Conservation (phyloP, 2,329 filamentous ascomycete genomes). For the Escovopsis sp. region DNA sequence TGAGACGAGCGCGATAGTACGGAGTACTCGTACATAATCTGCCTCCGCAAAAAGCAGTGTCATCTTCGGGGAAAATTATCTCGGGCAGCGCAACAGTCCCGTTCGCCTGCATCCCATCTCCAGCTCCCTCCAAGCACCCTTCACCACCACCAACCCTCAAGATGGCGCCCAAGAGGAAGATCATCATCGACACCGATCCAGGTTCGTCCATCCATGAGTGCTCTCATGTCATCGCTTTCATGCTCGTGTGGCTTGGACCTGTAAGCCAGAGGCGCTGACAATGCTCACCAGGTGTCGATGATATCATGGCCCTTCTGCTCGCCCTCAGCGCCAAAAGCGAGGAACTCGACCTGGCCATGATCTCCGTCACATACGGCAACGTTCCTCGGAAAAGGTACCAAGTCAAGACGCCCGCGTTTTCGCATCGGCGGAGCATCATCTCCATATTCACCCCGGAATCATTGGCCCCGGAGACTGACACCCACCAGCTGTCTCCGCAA, state of each 20-base stretch:
- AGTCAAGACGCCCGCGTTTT: slow-evolving; percentile 6
- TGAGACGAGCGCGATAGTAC: too few species aligned
- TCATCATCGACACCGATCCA: slow-evolving; percentile 86
- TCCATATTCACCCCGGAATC: too few species aligned
- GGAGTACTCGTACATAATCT: too few species aligned
- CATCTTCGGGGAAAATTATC: too few species aligned
- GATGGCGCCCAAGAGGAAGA: slow-evolving; percentile 34
- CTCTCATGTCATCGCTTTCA: not conserved
- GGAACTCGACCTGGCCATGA: slow-evolving; percentile 71
- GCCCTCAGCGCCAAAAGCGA: slow-evolving; percentile 69
- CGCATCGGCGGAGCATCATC: slow-evolving; percentile 1
- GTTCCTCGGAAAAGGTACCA: slow-evolving; percentile 75
- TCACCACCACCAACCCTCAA: not conserved
- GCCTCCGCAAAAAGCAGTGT: too few species aligned
- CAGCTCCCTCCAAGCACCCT: not conserved
- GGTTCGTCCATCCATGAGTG: not conserved
- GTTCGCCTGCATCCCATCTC: not conserved
- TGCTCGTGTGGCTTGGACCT: too few species aligned
- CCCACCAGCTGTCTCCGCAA: slow-evolving; percentile 86
- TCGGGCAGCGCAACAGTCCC: too few species aligned
- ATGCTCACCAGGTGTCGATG: slow-evolving; percentile 56
- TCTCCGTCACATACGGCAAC: slow-evolving; percentile 90
- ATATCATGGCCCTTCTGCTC: slow-evolving; percentile 76
- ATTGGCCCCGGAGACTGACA: too few species aligned
- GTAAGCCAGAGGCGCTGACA: too few species aligned